These are phyloP conservation scores for Candida jianshihensis DNA, from an alignment of 805 yeast genomes.

Conservation along the genomic window DNA sequence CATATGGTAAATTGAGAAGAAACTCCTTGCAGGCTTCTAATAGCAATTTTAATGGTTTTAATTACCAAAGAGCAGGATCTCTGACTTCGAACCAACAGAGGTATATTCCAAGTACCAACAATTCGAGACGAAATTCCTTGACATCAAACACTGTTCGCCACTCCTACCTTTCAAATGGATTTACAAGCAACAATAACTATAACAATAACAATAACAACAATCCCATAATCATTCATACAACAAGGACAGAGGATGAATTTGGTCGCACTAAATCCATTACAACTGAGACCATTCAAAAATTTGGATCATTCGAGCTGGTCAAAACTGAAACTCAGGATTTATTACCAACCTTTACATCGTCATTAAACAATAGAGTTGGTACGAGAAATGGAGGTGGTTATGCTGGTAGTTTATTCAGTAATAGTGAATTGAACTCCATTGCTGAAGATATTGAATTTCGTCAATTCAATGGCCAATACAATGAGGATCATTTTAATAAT, in stretches of 20 bases:
- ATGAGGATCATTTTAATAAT: neutral
- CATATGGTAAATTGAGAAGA: conserved; percentile 13
- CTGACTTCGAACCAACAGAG: conserved; percentile 5
- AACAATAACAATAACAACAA: conserved; percentile 3
- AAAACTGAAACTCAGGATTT: conserved; percentile 37
- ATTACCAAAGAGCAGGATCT: conserved; percentile 9
- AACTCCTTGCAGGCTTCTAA: conserved; percentile 16
- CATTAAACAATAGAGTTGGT: conserved; percentile 20
- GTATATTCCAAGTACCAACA: conserved; percentile 4
- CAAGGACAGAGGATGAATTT: conserved; percentile 39
- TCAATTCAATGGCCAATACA: neutral
- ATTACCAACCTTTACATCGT: conserved; percentile 16
- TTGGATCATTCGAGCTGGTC: conserved; percentile 42
- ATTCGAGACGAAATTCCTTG: conserved; percentile 14
- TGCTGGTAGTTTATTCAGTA: conserved; percentile 20
- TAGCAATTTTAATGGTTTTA: conserved; percentile 6
- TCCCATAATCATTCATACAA: conserved; percentile 37
- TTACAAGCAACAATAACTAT: conserved; percentile 6
- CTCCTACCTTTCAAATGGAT: no score
- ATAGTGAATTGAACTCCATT: conserved; percentile 24
- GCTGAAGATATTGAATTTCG: conserved; percentile 21
- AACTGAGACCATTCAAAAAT: conserved; percentile 41
- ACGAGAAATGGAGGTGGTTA: no score
- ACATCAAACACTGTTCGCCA: neutral
- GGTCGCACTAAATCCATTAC: conserved; percentile 53